Base-by-base conservation (phyloP, 2,329 filamentous ascomycete species). In the Fusarium sp. region DNA sequence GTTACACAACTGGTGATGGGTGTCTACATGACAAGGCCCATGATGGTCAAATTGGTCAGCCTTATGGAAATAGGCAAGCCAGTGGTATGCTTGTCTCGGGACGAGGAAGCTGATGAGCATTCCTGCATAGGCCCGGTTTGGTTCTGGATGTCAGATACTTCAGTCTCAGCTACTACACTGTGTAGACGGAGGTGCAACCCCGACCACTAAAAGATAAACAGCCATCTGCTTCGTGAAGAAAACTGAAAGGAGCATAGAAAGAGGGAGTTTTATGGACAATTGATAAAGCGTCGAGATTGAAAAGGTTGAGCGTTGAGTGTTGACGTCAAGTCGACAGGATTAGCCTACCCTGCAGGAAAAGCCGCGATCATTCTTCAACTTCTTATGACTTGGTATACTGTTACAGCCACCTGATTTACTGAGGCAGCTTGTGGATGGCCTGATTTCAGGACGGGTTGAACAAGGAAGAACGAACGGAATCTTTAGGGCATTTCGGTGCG, bases 61-160 rank as follows among this genome's bases (percentile, higher is more conserved):
- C 59, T 71, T 61, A 68, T 56, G 57, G 38, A 66, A 22, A 28
- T 18, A 58, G 57, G 44, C 42, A 61, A 24, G 31, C 26, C 42
- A 51, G 42, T 53, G 41, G 47, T 18, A 58, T 70, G 42, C 38
- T 65, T 69, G 64, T 41, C 58, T 38, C 26, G 42, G 33, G 30
- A 33, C 51, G 55, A 61, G 51, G 51, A 70, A 54, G 61, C 30
- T 42, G n/a, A 28, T 42, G n/a, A 28, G 38, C 58, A 61, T 70
- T 72, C 57, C 61, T 72, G 70, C 61, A 71, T 73, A 41, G 55
- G 39, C 33, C 41, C 15, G 22, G 41, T 47, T 35, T 50, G 39
- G 20, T 35, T 57, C 30, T 35, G 30, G 15, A 48, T n/a, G n/a
- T 51, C 45, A n/a, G n/a, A 24, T 33, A 33, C 16, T 20, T 33